Evolutionary conservation across 352 stramenopile species (phyloP).

Genomic region (Globisporangium acanthophoron): DNA sequence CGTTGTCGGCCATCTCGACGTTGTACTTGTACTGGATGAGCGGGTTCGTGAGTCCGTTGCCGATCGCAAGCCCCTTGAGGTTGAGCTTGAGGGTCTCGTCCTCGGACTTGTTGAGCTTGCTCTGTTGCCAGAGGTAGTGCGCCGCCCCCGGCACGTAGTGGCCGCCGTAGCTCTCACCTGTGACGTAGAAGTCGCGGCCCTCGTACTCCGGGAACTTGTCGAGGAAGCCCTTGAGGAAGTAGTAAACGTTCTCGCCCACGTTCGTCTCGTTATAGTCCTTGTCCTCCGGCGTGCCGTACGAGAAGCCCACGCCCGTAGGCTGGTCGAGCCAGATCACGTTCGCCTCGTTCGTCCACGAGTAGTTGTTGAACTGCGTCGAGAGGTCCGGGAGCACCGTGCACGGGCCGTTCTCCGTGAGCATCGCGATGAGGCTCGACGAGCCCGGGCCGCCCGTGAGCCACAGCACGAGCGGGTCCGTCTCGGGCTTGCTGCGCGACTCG

Average conservation of each 20-base stretch:
- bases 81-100: slow-evolving; percentile 14
- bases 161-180: slow-evolving; percentile 34
- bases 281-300: slow-evolving; percentile 13
- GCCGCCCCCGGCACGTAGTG: slow-evolving; percentile 34
- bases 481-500: slow-evolving; percentile 19
- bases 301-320: slow-evolving; percentile 30
- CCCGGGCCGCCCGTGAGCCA: slow-evolving; percentile 37
- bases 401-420: slow-evolving; percentile 34
- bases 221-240: slow-evolving; percentile 31
- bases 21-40: slow-evolving; percentile 30
- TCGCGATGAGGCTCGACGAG: slow-evolving; percentile 30
- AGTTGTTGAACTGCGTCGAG: slow-evolving; percentile 20
- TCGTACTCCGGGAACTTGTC: slow-evolving; percentile 26
- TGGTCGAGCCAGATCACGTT: slow-evolving; percentile 44
- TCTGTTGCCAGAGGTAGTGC: slow-evolving; percentile 21
- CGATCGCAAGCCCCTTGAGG: slow-evolving; percentile 30
- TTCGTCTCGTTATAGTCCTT: slow-evolving; percentile 26
- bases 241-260: slow-evolving; percentile 36
- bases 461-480: slow-evolving; percentile 26
- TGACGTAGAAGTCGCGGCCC: slow-evolving; percentile 24
- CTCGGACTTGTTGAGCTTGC: neutral
- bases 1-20: slow-evolving; percentile 60
- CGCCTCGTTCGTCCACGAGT: slow-evolving; percentile 29
- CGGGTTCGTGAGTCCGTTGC: slow-evolving; percentile 32
- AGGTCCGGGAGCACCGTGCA: slow-evolving; percentile 22